Percentiles rank a stretch among this genome's conserved stretches.
Conservation (phyloP, 1,284 basidiomycete genomes). For the Pseudozyma tsukubaensis region DNA sequence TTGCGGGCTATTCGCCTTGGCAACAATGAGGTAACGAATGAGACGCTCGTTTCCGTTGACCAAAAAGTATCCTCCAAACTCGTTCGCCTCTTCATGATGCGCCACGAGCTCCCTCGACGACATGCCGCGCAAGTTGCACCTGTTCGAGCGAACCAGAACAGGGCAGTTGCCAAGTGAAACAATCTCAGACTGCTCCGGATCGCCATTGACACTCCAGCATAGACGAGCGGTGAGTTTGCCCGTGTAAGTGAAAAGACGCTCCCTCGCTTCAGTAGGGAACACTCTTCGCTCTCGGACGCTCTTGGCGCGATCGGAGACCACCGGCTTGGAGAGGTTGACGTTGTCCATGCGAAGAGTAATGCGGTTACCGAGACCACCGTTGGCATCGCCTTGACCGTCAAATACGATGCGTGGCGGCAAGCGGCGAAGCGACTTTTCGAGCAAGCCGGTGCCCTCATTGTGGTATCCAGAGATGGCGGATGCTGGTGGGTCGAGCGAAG, state of each 20-base stretch:
- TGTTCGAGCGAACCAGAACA: constrained; percentile 96
- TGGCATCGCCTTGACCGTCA: constrained; percentile 74
- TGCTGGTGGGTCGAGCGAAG: constrained; percentile 55
- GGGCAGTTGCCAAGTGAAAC: constrained; percentile 93
- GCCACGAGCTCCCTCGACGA: constrained; percentile 87
- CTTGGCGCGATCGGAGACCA: constrained; percentile 86
- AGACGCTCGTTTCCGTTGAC: constrained; percentile 99
- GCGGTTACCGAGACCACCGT: constrained; percentile 68
- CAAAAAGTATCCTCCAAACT: constrained; percentile 98
- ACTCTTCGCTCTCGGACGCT: constrained; percentile 80
- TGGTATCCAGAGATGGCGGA: constrained; percentile 77
- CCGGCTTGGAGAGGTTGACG: constrained; percentile 84
- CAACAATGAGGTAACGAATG: constrained; percentile 94
- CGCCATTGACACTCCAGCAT: constrained; percentile 83
- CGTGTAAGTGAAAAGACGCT: constrained; percentile 90
- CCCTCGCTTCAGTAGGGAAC: constrained; percentile 79
- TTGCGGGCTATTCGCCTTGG: constrained; percentile 87
- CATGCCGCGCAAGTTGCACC: constrained; percentile 89
- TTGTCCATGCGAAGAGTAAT: constrained; percentile 85
- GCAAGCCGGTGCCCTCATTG: constrained; percentile 79
- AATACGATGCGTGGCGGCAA: constrained; percentile 91
- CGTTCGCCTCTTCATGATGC: constrained; percentile 95
- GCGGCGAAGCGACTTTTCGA: constrained; percentile 83
- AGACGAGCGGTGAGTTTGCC: constrained; percentile 91
- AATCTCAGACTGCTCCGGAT: constrained; percentile 79